A percentile compares a stretch with the other conserved stretches of the same genome.
Conservation (phyloP, 108 stramenopile genomes). For the Stephanodiscus triporus region DNA sequence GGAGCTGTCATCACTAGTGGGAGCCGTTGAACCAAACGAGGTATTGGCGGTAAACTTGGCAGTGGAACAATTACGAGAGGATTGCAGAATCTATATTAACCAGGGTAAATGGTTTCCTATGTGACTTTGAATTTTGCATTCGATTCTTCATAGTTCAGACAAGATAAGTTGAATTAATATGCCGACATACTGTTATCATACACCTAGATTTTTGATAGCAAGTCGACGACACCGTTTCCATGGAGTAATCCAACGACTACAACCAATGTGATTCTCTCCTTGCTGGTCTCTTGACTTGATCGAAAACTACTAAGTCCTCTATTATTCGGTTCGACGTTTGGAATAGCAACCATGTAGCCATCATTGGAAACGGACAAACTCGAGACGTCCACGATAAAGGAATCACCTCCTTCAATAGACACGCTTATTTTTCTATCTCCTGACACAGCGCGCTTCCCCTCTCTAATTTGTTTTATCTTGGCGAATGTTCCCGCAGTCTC, state of each 20-base stretch:
- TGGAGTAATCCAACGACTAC: conserved; percentile 62
- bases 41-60: conserved; percentile 38
- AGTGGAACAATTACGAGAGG: conserved; percentile 37
- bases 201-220: conserved; percentile 27
- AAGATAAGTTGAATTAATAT: no score
- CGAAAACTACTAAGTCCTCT: not conserved
- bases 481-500: conserved; percentile 48
- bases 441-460: conserved; percentile 53
- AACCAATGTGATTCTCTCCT: conserved; percentile 43
- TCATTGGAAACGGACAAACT: conserved; percentile 39
- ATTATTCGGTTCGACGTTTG: conserved; percentile 10
- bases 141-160: not conserved
- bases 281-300: not conserved
- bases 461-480: conserved; percentile 35
- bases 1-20: conserved; percentile 40
- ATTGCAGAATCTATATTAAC: conserved; percentile 42
- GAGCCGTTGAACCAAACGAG: conserved; percentile 31
- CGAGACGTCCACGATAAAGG: conserved; percentile 40
- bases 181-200: no score
- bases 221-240: conserved; percentile 55
- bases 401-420: conserved; percentile 44
- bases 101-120: conserved; percentile 46
- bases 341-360: conserved; percentile 51
- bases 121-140: not conserved
- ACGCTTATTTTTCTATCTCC: conserved; percentile 55